phyloP scores from a whole-genome alignment of 768 basidiomycete species.

The Leccinum uliginosum region DNA sequence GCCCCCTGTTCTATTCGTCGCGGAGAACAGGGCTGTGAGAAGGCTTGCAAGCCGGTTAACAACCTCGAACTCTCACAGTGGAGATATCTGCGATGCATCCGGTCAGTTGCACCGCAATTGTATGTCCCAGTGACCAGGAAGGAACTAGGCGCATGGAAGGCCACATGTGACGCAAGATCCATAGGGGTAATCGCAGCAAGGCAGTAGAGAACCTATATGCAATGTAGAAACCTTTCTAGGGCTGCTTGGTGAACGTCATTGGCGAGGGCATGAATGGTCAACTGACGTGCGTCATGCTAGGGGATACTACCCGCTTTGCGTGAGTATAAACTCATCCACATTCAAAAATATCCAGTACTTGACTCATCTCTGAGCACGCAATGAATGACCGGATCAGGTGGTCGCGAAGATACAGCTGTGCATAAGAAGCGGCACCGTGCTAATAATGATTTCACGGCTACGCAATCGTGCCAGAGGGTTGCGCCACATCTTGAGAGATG shows the following conservation, averaged over 20 bases:
- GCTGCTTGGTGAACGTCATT: slow-evolving; percentile 31
- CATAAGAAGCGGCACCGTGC: not conserved
- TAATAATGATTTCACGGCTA: slow-evolving; percentile 1
- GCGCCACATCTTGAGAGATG: slow-evolving; percentile 18
- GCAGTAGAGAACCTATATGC: slow-evolving; percentile 38
- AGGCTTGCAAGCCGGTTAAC: not conserved
- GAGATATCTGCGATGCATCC: slow-evolving; percentile 24
- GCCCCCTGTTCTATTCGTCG: slow-evolving; percentile 6
- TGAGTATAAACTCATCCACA: not conserved
- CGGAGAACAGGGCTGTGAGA: not conserved
- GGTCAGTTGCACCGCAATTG: slow-evolving; percentile 33
- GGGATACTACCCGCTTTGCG: not conserved
- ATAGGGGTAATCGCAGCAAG: slow-evolving; percentile 45
- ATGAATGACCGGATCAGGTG: not conserved
- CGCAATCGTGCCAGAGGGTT: slow-evolving; percentile 21
- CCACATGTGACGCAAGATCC: slow-evolving; percentile 37
- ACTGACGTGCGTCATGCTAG: not conserved
- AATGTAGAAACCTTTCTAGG: slow-evolving; percentile 47
- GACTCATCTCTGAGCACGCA: not conserved
- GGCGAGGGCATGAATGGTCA: slow-evolving; percentile 6
- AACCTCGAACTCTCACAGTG: slow-evolving; percentile 14
- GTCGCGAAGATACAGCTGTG: not conserved
- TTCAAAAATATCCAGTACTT: not conserved
- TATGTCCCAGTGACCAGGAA: slow-evolving; percentile 43
- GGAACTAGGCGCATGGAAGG: slow-evolving; percentile 38